Evolutionary conservation across 495 filamentous ascomycete species (phyloP).

Genomic region (Podospora pseudocomata): DNA sequence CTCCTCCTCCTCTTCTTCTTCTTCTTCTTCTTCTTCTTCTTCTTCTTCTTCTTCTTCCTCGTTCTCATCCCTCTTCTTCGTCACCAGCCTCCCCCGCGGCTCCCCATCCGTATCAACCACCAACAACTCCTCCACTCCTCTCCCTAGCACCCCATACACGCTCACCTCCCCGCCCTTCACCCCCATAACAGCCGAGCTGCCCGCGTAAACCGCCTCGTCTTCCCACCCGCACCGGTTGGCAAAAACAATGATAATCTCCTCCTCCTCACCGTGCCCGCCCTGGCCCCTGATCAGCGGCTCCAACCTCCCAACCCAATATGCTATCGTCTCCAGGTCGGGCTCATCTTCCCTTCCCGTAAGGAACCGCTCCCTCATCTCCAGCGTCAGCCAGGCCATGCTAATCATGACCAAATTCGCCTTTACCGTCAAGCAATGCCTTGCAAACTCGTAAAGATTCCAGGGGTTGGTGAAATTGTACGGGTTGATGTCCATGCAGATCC

Average conservation of each 20-base stretch:
- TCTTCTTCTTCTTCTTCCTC: slow-evolving; percentile 4
- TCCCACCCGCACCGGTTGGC: slow-evolving; percentile 79
- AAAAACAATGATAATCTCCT: slow-evolving; percentile 62
- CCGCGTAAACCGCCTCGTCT: slow-evolving; percentile 70
- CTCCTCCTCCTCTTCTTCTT: neutral
- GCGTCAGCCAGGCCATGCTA: slow-evolving; percentile 86
- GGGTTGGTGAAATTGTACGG: slow-evolving; percentile 64
- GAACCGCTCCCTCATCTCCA: slow-evolving; percentile 46
- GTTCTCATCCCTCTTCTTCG: slow-evolving; percentile 5
- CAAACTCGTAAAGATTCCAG: slow-evolving; percentile 80
- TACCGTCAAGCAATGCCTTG: slow-evolving; percentile 62
- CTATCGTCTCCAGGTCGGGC: slow-evolving; percentile 76
- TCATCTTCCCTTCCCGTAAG: slow-evolving; percentile 37
- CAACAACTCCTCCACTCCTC: slow-evolving; percentile 60
- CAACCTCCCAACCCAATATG: slow-evolving; percentile 81
- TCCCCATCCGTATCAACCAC: slow-evolving; percentile 56
- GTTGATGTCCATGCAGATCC: slow-evolving; percentile 69
- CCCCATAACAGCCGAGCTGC: slow-evolving; percentile 79
- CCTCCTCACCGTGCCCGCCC: slow-evolving; percentile 51
- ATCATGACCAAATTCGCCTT: slow-evolving; percentile 70
- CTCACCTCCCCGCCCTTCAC: slow-evolving; percentile 64
- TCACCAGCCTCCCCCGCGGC: slow-evolving; percentile 32
- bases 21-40: neutral
- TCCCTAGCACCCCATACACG: slow-evolving; percentile 63
- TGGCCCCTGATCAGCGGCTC: slow-evolving; percentile 63